Evolutionary conservation across 306 rosid species (phyloP), one percentile per base, ranked within the genome.

Genomic region (Phaseolus lunatus): DNA sequence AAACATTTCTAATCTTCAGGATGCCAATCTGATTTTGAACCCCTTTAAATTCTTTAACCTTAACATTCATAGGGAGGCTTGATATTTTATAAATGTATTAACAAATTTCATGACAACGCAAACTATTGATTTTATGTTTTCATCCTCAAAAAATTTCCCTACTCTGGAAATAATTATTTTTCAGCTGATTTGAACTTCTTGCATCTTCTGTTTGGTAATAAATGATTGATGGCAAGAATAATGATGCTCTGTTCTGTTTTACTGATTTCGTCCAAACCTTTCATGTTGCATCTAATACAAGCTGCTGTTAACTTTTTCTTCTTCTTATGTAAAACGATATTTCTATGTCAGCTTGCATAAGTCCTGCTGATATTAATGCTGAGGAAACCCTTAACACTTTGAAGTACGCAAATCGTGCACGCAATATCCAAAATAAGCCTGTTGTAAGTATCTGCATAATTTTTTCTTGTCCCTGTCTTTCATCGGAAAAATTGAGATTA

Each of bases 351-450:
- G 99, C 99, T 77, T 96, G 99, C 88, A 91, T 93, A 78, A 96
- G 99, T 83, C 99, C 99, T 64, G 98, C 99, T 70, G 99, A 96
- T 81, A 96, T 96, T 80, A 96, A 96, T 82, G 98, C 97, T 23
- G 99, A 96, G 90, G 99, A 96, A 86, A 96, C 99, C 84, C 90
- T 96, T 14, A 96, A 96, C 90, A 96, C 99, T 85, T 89, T 96
- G 77, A 96, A 96, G 86, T 96, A 96, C 50, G 99, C 99, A 37
- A 96, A 96, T 86, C 98, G 99, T 52, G 99, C 99, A 9, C 99
- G 99, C 69, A 96, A 96, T 84, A 96, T 96, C 79, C 87, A 90
- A 80, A 96, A 96, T 85, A 96, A 96, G 86, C 99, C 99, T 69
- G 89, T 96, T 77, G 99, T 96, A 84, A 91, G 98, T 89, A 66